Base-by-base conservation (phyloP, 768 basidiomycete genomes). In the Neoboletus subvelutipes region DNA sequence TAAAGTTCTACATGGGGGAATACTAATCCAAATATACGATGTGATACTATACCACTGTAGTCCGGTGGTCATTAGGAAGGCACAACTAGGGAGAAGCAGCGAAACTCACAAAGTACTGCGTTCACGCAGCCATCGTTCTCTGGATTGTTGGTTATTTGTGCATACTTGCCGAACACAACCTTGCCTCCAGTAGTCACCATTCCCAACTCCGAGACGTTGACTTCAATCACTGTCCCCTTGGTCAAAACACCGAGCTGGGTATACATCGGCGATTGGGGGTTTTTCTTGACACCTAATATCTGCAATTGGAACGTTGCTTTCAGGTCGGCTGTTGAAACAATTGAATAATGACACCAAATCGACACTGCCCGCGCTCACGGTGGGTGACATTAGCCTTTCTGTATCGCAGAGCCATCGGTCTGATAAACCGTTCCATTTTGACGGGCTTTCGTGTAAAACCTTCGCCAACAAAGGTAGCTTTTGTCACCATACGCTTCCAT, bases 401-500 rank as follows among this genome's bases (percentile, higher is more conserved):
- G 76, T 94, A 94, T 47, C 97, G 87, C 64, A 99, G 76, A 37
- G 95, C 97, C 92, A 97, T 97, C 5, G 97, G 97, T 59, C 97
- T 81, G 56, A 99, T 87, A 73, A 99, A 99, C 43, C 97, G 81
- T 76, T 99, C 97, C 87, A 98, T 91, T 77, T 99, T 99, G 57
- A 98, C 95, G 1, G 97, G 97, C 73, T 98, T 98, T 59, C 97
- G 81, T 17, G 97, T 99, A 73, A 98, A 99, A 18, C 92, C 89
- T 72, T 98, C 94, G 5, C 96, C 96, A 33, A 99, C 97, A 67
- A 98, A 99, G 10, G 97, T 99, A 33, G 97, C 97, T 75, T 99
- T 99, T 54, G 94, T 97, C 58, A 99, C 92, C 94, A 98, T 98
- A 63, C 94, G 85, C 78, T 99, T 99, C 97, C 97, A 99, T 18